Conservation (phyloP, 257 asterid genomes). For the Penstemon newberryi region DNA sequence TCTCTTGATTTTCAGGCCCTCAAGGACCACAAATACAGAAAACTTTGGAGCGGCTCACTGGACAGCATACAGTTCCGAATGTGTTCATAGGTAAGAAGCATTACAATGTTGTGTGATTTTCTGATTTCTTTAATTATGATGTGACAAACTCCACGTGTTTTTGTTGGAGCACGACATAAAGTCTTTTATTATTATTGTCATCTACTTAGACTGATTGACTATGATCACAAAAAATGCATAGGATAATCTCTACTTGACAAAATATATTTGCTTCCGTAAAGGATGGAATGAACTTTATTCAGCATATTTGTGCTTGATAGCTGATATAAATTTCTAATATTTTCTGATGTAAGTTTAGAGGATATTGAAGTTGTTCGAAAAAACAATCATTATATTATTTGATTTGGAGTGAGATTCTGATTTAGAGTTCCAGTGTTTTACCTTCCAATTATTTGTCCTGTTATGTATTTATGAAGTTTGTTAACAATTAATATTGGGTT, state of each 20-base stretch:
- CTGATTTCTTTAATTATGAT: background rate
- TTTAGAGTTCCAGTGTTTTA: constrained; percentile 8
- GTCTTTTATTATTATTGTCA: background rate
- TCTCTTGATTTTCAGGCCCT: constrained; percentile 57
- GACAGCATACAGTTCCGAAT: constrained; percentile 92
- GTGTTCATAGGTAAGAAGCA: constrained; percentile 79
- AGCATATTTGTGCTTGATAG: background rate
- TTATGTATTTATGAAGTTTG: constrained; percentile 9
- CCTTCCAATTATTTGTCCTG: background rate
- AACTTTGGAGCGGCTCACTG: constrained; percentile 76
- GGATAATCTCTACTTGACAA: background rate
- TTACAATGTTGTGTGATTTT: background rate
- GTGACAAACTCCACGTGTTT: background rate
- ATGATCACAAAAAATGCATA: background rate
- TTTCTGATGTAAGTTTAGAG: background rate
- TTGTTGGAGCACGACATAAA: background rate
- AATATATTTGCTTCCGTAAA: constrained; percentile 6
- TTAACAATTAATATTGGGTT: constrained; percentile 20
- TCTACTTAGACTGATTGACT: background rate
- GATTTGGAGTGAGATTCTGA: background rate
- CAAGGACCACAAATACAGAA: constrained; percentile 79
- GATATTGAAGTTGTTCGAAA: background rate
- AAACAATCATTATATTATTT: background rate
- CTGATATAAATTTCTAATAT: background rate
- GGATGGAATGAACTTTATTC: background rate